Conservation (phyloP, 352 stramenopile genomes). For the Globisporangium cederbergense region DNA sequence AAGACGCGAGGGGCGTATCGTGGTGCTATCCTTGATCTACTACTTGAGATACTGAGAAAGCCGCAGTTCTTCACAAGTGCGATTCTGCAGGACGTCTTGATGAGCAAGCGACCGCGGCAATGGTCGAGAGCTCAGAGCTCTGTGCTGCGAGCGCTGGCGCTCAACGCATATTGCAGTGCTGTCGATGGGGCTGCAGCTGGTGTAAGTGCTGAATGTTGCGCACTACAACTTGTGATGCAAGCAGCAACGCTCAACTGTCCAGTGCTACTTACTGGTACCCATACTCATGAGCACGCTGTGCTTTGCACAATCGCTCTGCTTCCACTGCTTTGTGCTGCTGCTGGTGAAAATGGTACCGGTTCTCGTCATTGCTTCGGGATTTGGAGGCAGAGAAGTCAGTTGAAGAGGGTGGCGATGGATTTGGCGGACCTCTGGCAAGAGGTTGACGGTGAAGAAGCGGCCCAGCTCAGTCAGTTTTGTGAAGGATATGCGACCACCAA, state of each 20-base stretch:
- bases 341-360: background rate
- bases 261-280: slow-evolving; percentile 28
- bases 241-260: slow-evolving; percentile 27
- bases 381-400: background rate
- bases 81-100: slow-evolving; percentile 42
- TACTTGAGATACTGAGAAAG: slow-evolving; percentile 42
- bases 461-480: slow-evolving; percentile 5
- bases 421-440: slow-evolving; percentile 11
- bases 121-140: slow-evolving; percentile 43
- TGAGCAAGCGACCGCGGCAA: slow-evolving; percentile 43
- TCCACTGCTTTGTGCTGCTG: slow-evolving; percentile 24
- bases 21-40: slow-evolving; percentile 29
- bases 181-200: slow-evolving; percentile 4
- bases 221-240: slow-evolving; percentile 20
- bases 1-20: slow-evolving; percentile 22
- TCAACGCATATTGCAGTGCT: slow-evolving; percentile 23
- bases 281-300: slow-evolving; percentile 33
- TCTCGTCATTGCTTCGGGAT: too few relatives aligned
- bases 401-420: slow-evolving; percentile 11
- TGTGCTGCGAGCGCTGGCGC: slow-evolving; percentile 41
- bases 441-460: background rate
- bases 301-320: slow-evolving; percentile 41
- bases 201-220: slow-evolving; percentile 5
- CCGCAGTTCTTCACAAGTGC: slow-evolving; percentile 40
- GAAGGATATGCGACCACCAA: background rate